Conservation (phyloP, 768 basidiomycete species). For the Podaxis sp. region DNA sequence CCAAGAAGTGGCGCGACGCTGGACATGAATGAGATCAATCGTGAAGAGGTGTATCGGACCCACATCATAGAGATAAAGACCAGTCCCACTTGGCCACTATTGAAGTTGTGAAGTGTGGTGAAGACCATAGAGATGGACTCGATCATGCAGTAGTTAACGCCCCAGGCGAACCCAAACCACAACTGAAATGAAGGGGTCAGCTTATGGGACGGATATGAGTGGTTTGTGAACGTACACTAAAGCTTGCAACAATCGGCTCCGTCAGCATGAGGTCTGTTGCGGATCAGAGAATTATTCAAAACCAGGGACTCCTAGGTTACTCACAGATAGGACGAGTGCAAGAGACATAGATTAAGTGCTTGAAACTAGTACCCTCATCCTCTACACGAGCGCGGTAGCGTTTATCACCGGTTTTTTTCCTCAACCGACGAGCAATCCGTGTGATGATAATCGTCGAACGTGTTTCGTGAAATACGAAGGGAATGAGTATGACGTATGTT, state of each 20-base stretch:
- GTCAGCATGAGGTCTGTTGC: conserved; percentile 56
- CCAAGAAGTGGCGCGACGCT: conserved; percentile 54
- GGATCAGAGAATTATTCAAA: neutral
- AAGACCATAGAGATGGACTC: conserved; percentile 61
- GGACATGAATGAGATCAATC: conserved; percentile 10
- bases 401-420: conserved; percentile 59
- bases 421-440: conserved; percentile 51
- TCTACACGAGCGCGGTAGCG: conserved; percentile 58
- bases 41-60: conserved; percentile 18
- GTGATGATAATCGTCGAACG: conserved; percentile 65
- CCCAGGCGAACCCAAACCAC: conserved; percentile 73
- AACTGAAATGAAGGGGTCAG: conserved; percentile 33
- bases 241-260: conserved; percentile 70
- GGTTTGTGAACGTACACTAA: conserved; percentile 50
- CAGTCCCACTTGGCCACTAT: conserved; percentile 54
- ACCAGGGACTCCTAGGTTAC: conserved; percentile 24
- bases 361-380: conserved; percentile 48
- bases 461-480: conserved; percentile 66
- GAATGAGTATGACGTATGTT: conserved; percentile 35
- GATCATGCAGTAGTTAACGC: conserved; percentile 57
- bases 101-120: conserved; percentile 54
- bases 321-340: conserved; percentile 67
- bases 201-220: neutral
- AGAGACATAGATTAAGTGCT: conserved; percentile 59
- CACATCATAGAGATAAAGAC: conserved; percentile 57